Conservation (phyloP, 495 filamentous ascomycete species). For the Tuber umbilicatum region DNA sequence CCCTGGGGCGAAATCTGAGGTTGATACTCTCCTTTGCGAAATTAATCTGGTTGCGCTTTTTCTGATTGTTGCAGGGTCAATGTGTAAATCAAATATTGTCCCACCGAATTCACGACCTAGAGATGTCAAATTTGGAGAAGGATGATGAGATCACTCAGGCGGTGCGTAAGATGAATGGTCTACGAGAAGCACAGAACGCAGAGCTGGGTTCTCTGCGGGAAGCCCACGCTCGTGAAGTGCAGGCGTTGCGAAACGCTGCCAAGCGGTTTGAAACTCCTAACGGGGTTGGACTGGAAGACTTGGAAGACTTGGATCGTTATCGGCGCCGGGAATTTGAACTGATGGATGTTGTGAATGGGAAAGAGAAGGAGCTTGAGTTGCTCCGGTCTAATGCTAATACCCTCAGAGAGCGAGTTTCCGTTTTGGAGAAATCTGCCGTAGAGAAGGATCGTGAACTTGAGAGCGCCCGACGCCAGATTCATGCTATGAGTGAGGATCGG, state of each 20-base stretch:
- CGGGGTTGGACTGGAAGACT: background rate
- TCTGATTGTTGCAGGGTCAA: slow-evolving; percentile 10
- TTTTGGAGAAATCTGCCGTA: slow-evolving; percentile 22
- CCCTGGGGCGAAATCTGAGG: slow-evolving; percentile 9
- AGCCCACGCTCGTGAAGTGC: slow-evolving; percentile 17
- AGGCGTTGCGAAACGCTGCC: slow-evolving; percentile 12
- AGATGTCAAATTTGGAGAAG: slow-evolving; percentile 5
- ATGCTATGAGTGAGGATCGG: slow-evolving; percentile 14
- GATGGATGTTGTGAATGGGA: slow-evolving; percentile 27
- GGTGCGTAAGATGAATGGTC: slow-evolving; percentile 2
- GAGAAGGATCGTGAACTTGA: slow-evolving; percentile 36
- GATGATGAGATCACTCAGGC: slow-evolving; percentile 6
- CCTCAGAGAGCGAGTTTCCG: slow-evolving; percentile 16
- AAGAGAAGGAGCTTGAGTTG: slow-evolving; percentile 38
- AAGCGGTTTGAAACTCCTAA: slow-evolving; percentile 7
- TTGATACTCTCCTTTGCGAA: background rate
- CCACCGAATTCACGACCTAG: slow-evolving; percentile 8
- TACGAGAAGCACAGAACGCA: slow-evolving; percentile 5
- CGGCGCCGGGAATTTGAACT: slow-evolving; percentile 24
- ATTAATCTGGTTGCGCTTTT: background rate
- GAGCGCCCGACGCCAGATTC: slow-evolving; percentile 15
- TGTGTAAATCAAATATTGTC: slow-evolving; percentile 13
- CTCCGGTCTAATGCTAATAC: slow-evolving; percentile 26
- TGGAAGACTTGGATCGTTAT: slow-evolving; percentile 13
- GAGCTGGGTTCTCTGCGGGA: slow-evolving; percentile 16